Percentiles rank a stretch among this genome's conserved stretches.
These are phyloP conservation scores for Berberis vulgaris DNA, from an alignment of 164 flowering plant species.

Conservation along the genomic window DNA sequence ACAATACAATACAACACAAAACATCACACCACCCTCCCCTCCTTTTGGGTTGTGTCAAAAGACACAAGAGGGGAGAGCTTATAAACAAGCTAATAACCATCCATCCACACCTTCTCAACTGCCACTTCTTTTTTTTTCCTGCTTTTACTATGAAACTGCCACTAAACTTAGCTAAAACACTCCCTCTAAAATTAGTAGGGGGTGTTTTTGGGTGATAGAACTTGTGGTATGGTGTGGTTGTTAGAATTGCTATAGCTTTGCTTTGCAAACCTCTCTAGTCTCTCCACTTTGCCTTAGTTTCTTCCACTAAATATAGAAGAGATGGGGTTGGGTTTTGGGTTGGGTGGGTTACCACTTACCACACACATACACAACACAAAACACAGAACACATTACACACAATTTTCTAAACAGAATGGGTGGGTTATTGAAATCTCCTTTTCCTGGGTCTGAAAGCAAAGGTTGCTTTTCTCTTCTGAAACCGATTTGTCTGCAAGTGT, in stretches of 20 bases:
- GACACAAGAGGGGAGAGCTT: neutral
- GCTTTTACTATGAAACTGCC: neutral
- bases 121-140: slow-evolving; percentile 2
- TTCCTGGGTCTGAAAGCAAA: slow-evolving; percentile 1
- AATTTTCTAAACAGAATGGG: slow-evolving; percentile 4
- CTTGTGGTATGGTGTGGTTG: neutral
- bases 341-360: neutral
- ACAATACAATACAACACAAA: neutral
- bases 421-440: slow-evolving; percentile 4
- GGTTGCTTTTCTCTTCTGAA: slow-evolving; percentile 9
- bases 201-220: neutral
- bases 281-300: neutral
- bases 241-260: too few species aligned
- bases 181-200: neutral
- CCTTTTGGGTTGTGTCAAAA: slow-evolving; percentile 1
- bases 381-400: neutral
- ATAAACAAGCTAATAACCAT: too few species aligned
- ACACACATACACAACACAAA: neutral
- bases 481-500: slow-evolving; percentile 12
- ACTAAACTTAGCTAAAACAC: neutral
- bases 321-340: neutral
- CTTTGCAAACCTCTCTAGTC: neutral
- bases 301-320: slow-evolving; percentile 4
- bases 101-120: neutral
- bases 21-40: too few species aligned